Evolutionary conservation across 73 alveolate genomes (phyloP), one percentile per base, ranked within the genome.

Genomic region (Blepharisma stoltei): DNA sequence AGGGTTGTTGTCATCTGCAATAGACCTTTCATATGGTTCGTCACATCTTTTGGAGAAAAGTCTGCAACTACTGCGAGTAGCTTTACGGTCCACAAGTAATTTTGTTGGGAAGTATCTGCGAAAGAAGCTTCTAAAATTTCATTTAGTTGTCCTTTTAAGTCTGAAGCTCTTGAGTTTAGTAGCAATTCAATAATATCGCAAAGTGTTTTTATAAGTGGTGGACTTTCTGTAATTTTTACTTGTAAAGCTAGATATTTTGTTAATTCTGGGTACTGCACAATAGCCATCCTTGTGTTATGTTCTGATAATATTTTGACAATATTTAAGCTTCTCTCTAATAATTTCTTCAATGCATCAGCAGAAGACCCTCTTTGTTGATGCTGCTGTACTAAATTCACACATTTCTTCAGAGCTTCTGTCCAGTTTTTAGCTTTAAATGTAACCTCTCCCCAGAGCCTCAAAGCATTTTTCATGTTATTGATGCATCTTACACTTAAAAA

Each of bases 371-470:
- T n/a, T 25, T 60, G 73, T 60, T 60, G 73, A 4, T 60, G 73
- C 23, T 60, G 73, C 5, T 60, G 73, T 8, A 60, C 73, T 14
- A 60, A 25, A 60, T 25, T 60, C 73, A 60, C 73, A 60, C 73
- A 60, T 60, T 60, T 60, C 5, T 60, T 60, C 11, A 60, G 46
- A 60, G 73, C 73, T 60, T 60, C 73, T 20, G 73, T 60, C 73
- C 73, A 60, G 73, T 60, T 60, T 60, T 60, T 60, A n/a, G 73
- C 73, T 60, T 60, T 60, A 60, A 60, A 60, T 1, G 14, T 60
- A 38, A 60, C 73, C 5, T 60, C 73, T 60, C 73, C 73, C 73
- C 73, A 60, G 0, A 60, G 73, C 45, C 45, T 60, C 5, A 60
- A 60, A 60, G 73, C 73, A 60, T 25, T 60, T 60, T 60, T 60